Base-by-base conservation (phyloP, 129 eudicot genomes). In the Arctium lappa region DNA sequence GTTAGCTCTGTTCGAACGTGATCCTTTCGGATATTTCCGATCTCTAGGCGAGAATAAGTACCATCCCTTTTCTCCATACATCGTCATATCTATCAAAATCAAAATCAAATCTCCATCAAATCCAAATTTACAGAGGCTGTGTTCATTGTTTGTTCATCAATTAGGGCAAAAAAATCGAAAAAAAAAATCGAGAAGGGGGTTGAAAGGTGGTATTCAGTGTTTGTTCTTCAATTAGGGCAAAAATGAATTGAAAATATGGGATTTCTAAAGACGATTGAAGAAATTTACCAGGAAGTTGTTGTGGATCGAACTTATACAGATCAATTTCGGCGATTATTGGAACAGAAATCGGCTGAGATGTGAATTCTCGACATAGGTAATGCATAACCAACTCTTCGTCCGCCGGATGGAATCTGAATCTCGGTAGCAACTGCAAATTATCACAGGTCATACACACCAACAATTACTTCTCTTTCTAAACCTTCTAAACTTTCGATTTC, bases 1-100 rank as follows among this genome's bases (percentile, higher is more conserved):
- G 8, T 91, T 92, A 1, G 94, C 94, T 78, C 94, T 69, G 71
- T 90, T 90, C 7, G 94, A 92, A 6, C 94, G 85, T 3, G 91
- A 88, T 44, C 94, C 94, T 8, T 90, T 90, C 0, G 94, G 94
- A 30, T 90, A 90, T 46, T 90, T 90, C 39, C 94, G 66, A 46
- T 90, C 94, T 74, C 94, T 85, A 5, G 94, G 94, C 31, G 94
- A 90, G 36, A 90, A 90, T 40, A 90, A 90, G 29, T 90, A 90
- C 94, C 94, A 90, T 79, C 88, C 94, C 60, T 90, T 90, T 83
- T 90, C 94, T 37, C 94, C 94, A 80, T 90, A 90, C 75, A 88
- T 72, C 56, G 94, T 89, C 94, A 88, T 76, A 68, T 30, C 94
- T 90, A 79, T 65, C 10, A n/a, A 73, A 46, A 75, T 22, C 70